phyloP scores from a whole-genome alignment of 495 filamentous ascomycete species.

The Talaromyces stipitatus region DNA sequence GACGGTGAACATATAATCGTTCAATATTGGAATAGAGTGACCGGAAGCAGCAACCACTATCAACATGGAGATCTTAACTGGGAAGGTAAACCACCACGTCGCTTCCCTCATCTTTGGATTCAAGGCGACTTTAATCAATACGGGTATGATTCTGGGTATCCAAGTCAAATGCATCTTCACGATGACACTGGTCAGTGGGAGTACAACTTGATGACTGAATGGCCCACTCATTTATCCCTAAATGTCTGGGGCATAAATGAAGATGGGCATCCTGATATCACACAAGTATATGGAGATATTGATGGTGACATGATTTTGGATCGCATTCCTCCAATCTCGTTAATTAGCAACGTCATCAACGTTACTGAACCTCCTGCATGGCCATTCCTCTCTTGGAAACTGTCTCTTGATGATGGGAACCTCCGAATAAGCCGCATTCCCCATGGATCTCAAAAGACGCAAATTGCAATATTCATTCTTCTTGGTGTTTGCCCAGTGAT shows the following conservation, averaged over 20 bases:
- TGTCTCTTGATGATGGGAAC: slow-evolving; percentile 37
- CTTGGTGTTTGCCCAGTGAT: slow-evolving; percentile 33
- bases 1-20: slow-evolving; percentile 51
- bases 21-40: slow-evolving; percentile 54
- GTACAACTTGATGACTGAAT: slow-evolving; percentile 45
- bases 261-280: slow-evolving; percentile 38
- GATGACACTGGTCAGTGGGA: slow-evolving; percentile 37
- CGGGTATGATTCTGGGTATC: slow-evolving; percentile 53
- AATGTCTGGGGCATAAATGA: slow-evolving; percentile 43
- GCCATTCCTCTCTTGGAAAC: slow-evolving; percentile 35
- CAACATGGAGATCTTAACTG: slow-evolving; percentile 49
- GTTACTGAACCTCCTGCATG: slow-evolving; percentile 33
- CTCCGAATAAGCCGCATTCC: slow-evolving; percentile 33
- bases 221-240: slow-evolving; percentile 38
- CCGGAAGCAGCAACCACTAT: slow-evolving; percentile 49
- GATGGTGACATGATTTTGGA: slow-evolving; percentile 37
- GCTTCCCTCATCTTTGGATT: slow-evolving; percentile 52
- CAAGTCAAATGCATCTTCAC: slow-evolving; percentile 42
- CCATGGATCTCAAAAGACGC: slow-evolving; percentile 29
- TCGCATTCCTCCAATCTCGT: slow-evolving; percentile 29
- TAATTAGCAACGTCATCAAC: slow-evolving; percentile 38
- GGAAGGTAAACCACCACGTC: slow-evolving; percentile 25
- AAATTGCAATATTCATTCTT: slow-evolving; percentile 39
- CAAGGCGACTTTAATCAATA: slow-evolving; percentile 57
- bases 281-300: slow-evolving; percentile 43